Percentiles rank a stretch among this genome's conserved stretches.
phyloP scores from a whole-genome alignment of 768 basidiomycete species.

The Rhodosporidiobolus sp. region DNA sequence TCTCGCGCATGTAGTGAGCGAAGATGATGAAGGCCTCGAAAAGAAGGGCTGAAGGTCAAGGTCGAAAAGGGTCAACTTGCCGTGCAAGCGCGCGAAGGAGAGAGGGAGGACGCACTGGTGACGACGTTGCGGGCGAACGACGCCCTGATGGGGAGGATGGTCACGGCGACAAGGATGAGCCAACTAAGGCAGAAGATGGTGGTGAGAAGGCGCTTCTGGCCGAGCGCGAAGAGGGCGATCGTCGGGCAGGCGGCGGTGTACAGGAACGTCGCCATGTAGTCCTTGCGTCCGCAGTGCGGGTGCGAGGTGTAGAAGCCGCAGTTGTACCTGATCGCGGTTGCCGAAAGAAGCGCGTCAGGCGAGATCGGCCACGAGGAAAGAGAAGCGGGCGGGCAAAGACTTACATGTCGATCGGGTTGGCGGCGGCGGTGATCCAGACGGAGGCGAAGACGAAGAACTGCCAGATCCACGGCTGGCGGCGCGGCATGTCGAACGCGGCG shows the following conservation, averaged over 20 bases:
- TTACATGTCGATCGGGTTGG: conserved; percentile 31
- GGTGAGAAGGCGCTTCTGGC: conserved; percentile 47
- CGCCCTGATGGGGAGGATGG: conserved; percentile 44
- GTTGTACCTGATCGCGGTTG: conserved; percentile 40
- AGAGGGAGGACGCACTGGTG: conserved; percentile 40
- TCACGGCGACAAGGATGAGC: conserved; percentile 44
- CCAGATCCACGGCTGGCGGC: conserved; percentile 60
- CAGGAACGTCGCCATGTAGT: conserved; percentile 47
- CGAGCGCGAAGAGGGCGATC: conserved; percentile 49
- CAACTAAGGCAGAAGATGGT: conserved; percentile 45
- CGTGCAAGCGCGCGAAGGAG: not conserved
- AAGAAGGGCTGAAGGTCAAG: conserved; percentile 59
- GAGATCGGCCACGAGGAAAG: not conserved
- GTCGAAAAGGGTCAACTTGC: conserved; percentile 51
- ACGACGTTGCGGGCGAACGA: conserved; percentile 53
- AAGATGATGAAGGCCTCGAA: conserved; percentile 79
- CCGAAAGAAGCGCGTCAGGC: conserved; percentile 48
- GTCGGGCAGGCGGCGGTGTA: conserved; percentile 48
- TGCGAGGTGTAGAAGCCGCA: conserved; percentile 42
- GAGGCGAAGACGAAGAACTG: conserved; percentile 57
- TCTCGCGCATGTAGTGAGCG: conserved; percentile 55
- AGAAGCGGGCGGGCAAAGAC: not conserved
- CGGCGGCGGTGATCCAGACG: conserved; percentile 12
- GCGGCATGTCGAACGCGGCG: conserved; percentile 70
- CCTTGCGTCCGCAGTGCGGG: conserved; percentile 46